Evolutionary conservation across 106 monocot species (phyloP), one percentile per base, ranked within the genome.

Genomic region (Amphibolis antarctica): DNA sequence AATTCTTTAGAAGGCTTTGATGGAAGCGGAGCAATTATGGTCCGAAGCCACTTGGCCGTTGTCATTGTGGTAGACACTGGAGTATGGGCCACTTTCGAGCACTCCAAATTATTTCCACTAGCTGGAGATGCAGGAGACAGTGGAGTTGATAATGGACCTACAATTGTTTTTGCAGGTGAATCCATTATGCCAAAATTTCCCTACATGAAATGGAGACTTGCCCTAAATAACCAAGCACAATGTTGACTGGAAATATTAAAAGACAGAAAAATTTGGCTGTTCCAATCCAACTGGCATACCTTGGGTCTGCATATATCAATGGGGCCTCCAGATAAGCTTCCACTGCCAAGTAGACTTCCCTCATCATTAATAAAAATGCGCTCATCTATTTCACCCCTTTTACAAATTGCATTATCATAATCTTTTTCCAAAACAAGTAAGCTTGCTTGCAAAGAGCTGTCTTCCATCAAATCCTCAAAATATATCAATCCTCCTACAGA

Each of bases 1-100:
- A 96, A 78, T 26, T 84, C 89, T 54, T 65, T 28, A 10, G 90
- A 78, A 70, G 96, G 96, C 64, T 65, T 84, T 60, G 78, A 76
- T 74, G 86, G 65, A 72, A 86, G 86, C 58, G 86, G 84, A 55
- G 86, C 84, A 62, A 90, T 82, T 21, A 83, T 69, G 50, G 60
- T 80, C 3, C 89, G 77, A 28, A 96, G 96, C 96, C 96, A 96
- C 65, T 89, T 96, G 71, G 96, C 96, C 47, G 96, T 90, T 45
- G 96, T 89, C 86, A 96, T 84, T 44, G 96, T 86, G 18, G 84
- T 80, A 78, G 82, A 86, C 59, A 96, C 89, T 55, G 96, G 96
- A 49, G 96, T 84, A 60, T 66, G 63, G 23, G 75, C 74, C 47
- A 79, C 47, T 75, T 73, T 86, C 50, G 60, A 62, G 46, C 51